A percentile compares a stretch with the other conserved stretches of the same genome.
phyloP scores from a whole-genome alignment of 2,329 filamentous ascomycete genomes.

The Talaromyces sp. region DNA sequence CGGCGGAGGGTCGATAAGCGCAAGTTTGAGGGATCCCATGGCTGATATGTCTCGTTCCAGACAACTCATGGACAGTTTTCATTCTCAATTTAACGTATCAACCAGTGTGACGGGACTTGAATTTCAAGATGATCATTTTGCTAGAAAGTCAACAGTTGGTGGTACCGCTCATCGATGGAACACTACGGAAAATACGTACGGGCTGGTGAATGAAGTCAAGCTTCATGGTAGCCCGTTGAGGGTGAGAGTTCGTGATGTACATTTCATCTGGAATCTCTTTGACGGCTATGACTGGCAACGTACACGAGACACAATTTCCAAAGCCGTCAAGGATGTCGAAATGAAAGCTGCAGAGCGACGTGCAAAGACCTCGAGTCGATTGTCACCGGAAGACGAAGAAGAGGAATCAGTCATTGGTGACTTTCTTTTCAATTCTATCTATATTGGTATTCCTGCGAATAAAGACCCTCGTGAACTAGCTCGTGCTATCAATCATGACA shows the following conservation, averaged over 20 bases:
- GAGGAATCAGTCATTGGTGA: conserved; percentile 88
- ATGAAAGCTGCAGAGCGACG: conserved; percentile 72
- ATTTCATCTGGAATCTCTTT: conserved; percentile 95
- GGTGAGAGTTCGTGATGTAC: conserved; percentile 76
- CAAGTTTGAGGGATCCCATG: conserved; percentile 41
- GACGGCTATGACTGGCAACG: conserved; percentile 96
- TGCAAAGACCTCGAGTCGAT: conserved; percentile 54
- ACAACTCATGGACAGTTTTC: conserved; percentile 49
- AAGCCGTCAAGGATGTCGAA: conserved; percentile 86
- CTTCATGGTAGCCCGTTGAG: conserved; percentile 67
- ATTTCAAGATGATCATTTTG: conserved; percentile 76
- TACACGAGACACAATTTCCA: conserved; percentile 79
- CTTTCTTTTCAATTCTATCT: conserved; percentile 97
- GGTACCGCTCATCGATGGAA: conserved; percentile 76
- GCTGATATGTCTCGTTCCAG: conserved; percentile 35
- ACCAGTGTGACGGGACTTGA: conserved; percentile 61
- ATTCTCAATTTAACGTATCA: conserved; percentile 52
- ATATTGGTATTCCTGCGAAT: conserved; percentile 86
- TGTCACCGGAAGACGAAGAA: conserved; percentile 52
- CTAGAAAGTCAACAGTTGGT: conserved; percentile 56
- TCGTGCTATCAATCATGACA: conserved; percentile 77
- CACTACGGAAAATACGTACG: conserved; percentile 70
- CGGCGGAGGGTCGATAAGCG: conserved; percentile 40
- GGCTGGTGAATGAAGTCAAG: conserved; percentile 59
- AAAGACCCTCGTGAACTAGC: conserved; percentile 78